Evolutionary conservation across 2,329 filamentous ascomycete genomes (phyloP), one percentile per base, ranked within the genome.

Genomic region (Tothia fuscella): DNA sequence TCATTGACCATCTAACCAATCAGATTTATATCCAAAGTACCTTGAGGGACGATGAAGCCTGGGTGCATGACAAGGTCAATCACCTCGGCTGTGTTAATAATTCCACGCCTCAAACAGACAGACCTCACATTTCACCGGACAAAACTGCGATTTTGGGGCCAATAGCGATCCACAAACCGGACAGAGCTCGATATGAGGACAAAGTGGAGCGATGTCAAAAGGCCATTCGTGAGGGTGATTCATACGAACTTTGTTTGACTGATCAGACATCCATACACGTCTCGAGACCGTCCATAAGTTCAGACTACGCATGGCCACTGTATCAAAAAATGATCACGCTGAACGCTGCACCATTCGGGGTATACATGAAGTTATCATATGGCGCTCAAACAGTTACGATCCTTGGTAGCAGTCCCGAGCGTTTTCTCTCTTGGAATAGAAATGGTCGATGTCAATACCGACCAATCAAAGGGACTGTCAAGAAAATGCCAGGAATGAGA

Each of bases 391-490:
- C 59, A 21, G 49, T 67, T 3, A 87, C 84, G 1, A 70, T 96
- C 22, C 67, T 93, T 33, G 83, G 82, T 59, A 83, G 80, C 52
- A 93, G 85, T 3, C 89, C 89, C 0, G 89, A 96, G 62, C 82
- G 88, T 3, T 96, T 94, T 56, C 72, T 96, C 13, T 76, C 74
- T 42, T 82, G 76, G 75, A 67, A 70, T 30, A 65, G 71, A 30
- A 49, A 54, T 1, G 79, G 80, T 1, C 60, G 66, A 31, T 84
- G 80, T 56, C 77, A 82, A 47, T 91, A 95, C 71, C 78, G 88
- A 6, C 89, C 89, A 0, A 96, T 96, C 76, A 96, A 96, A 65
- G 89, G 89, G 36, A 96, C 89, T 0, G 86, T 95, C n/a, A 79
- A 79, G 51, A 93, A 93, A 52, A 74, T 72, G 0, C 65, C 69